Evolutionary conservation across 164 flowering plant genomes (phyloP).

Genomic region (Paratinospora sagittata): DNA sequence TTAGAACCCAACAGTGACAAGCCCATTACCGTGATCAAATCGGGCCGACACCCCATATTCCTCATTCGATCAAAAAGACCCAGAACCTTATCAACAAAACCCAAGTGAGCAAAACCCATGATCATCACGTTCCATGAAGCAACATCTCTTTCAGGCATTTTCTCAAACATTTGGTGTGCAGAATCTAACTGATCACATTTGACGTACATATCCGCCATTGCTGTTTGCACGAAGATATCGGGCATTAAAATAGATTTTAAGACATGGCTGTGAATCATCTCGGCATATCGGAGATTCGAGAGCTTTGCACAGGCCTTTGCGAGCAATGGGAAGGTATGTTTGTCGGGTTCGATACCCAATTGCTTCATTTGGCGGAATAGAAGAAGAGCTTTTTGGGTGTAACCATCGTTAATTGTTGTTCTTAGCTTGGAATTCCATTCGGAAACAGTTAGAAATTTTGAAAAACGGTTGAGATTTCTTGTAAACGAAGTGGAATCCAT

Average conservation of each 20-base stretch:
- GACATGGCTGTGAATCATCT: slow-evolving; percentile 47
- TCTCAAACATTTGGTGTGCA: slow-evolving; percentile 37
- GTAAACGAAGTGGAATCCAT: slow-evolving; percentile 1
- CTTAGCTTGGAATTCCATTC: slow-evolving; percentile 44
- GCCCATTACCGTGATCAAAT: slow-evolving; percentile 41
- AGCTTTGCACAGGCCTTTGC: slow-evolving; percentile 56
- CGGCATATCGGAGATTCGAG: slow-evolving; percentile 23
- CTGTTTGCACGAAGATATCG: slow-evolving; percentile 46
- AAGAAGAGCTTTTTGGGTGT: slow-evolving; percentile 32
- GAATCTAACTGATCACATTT: slow-evolving; percentile 30
- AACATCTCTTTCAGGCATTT: slow-evolving; percentile 47
- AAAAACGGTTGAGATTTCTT: slow-evolving; percentile 23
- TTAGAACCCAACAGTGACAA: slow-evolving; percentile 28
- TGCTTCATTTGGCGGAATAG: slow-evolving; percentile 51
- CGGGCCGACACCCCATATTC: slow-evolving; percentile 30
- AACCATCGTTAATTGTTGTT: slow-evolving; percentile 28
- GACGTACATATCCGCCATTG: slow-evolving; percentile 40
- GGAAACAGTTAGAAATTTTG: slow-evolving; percentile 19
- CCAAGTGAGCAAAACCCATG: slow-evolving; percentile 39
- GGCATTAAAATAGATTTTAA: slow-evolving; percentile 37
- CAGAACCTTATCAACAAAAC: slow-evolving; percentile 23
- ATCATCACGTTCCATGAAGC: slow-evolving; percentile 60
- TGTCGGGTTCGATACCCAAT: slow-evolving; percentile 35
- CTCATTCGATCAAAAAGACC: slow-evolving; percentile 38
- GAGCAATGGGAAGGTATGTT: slow-evolving; percentile 49